Evolutionary conservation across 2,329 filamentous ascomycete genomes (phyloP).

Genomic region (Penicillium occitanis): DNA sequence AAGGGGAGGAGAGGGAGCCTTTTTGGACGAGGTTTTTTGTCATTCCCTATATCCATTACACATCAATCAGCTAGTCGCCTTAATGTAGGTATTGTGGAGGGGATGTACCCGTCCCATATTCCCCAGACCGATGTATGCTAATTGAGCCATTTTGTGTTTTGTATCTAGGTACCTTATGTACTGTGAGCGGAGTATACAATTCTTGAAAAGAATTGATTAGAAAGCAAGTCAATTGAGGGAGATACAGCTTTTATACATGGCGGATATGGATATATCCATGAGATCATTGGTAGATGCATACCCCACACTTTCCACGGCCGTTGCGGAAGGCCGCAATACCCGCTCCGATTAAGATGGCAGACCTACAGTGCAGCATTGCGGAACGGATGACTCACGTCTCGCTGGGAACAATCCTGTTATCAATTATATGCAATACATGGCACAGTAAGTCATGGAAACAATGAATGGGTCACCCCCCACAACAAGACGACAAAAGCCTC

Average conservation of each 20-base stretch:
- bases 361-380: background rate
- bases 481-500: conserved; percentile 3
- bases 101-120: conserved; percentile 30
- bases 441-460: background rate
- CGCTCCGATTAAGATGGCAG: background rate
- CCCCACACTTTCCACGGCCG: conserved; percentile 1
- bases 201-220: background rate
- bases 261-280: conserved; percentile 10
- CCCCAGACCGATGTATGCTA: conserved; percentile 29
- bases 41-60: conserved; percentile 64
- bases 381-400: background rate
- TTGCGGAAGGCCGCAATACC: conserved; percentile 16
- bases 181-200: background rate
- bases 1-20: conserved; percentile 66
- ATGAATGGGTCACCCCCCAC: background rate
- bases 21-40: conserved; percentile 79
- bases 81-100: background rate
- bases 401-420: background rate
- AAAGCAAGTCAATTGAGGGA: background rate
- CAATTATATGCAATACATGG: background rate
- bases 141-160: conserved; percentile 19
- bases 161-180: too few relatives aligned
- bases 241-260: background rate
- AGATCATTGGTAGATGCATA: background rate
- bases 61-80: background rate